Conservation (phyloP, 768 basidiomycete genomes). For the Lactarius tabidus region DNA sequence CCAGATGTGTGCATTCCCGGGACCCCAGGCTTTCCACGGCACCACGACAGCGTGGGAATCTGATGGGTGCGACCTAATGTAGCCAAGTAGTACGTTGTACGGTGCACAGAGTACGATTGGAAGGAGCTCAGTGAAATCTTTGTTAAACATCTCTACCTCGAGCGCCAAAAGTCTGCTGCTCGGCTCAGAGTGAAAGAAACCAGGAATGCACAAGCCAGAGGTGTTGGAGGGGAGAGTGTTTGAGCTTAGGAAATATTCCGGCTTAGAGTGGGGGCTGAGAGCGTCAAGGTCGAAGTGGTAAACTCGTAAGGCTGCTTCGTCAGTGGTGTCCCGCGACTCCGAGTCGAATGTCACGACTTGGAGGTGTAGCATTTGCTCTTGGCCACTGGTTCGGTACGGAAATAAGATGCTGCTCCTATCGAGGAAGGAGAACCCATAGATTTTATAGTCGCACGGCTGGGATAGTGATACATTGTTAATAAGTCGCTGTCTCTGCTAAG, state of each 20-base stretch:
- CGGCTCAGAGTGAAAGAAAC: background rate
- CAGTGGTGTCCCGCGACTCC: background rate
- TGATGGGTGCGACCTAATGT: background rate
- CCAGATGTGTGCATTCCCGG: background rate
- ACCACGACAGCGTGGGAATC: background rate
- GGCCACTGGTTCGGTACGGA: background rate
- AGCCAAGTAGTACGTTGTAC: background rate
- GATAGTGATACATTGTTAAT: background rate
- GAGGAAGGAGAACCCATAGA: background rate
- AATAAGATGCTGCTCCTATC: background rate
- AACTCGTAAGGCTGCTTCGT: background rate
- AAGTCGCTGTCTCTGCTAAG: background rate
- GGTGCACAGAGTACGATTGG: background rate
- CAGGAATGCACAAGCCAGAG: background rate
- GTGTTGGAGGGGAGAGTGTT: background rate
- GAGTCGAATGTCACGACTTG: background rate
- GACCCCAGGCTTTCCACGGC: constrained; percentile 4
- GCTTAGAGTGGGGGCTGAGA: too few species aligned
- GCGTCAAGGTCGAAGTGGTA: background rate
- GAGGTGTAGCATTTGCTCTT: background rate
- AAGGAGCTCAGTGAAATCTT: background rate
- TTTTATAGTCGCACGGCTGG: background rate
- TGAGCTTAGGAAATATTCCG: background rate
- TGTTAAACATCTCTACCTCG: background rate
- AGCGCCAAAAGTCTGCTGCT: background rate